A percentile compares a stretch with the other conserved stretches of the same genome.
Conservation (phyloP, 768 basidiomycete species). For the Mycena kentingensis region DNA sequence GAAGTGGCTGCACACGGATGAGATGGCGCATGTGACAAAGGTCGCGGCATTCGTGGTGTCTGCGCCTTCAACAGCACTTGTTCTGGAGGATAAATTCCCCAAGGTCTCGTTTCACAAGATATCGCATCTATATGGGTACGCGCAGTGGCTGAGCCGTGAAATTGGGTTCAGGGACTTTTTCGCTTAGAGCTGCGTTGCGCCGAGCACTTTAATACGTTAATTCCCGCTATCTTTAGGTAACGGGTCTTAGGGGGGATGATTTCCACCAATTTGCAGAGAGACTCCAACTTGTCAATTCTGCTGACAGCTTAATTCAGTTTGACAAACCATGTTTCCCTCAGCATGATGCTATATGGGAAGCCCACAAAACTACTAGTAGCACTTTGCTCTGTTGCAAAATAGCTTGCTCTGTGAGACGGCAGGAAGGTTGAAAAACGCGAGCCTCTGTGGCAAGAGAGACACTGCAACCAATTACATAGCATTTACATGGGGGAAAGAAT, state of each 20-base stretch:
- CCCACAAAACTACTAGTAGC: too few relatives aligned
- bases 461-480: too few relatives aligned
- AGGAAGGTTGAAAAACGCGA: too few relatives aligned
- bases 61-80: not conserved
- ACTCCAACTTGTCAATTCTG: too few relatives aligned
- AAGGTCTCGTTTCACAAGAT: not conserved
- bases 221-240: too few relatives aligned
- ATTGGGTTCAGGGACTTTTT: not conserved
- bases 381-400: too few relatives aligned
- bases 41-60: not conserved
- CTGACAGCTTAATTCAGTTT: too few relatives aligned
- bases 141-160: not conserved
- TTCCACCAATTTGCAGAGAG: not conserved
- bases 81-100: not conserved
- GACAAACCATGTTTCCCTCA: too few relatives aligned
- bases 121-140: not conserved
- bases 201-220: not conserved
- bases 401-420: too few relatives aligned
- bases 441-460: too few relatives aligned
- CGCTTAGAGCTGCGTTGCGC: not conserved
- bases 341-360: too few relatives aligned
- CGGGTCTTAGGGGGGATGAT: not conserved
- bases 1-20: not conserved
- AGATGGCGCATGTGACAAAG: not conserved
- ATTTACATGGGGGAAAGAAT: too few relatives aligned